Conservation (phyloP, 495 filamentous ascomycete species). For the Annulohypoxylon stygium region DNA sequence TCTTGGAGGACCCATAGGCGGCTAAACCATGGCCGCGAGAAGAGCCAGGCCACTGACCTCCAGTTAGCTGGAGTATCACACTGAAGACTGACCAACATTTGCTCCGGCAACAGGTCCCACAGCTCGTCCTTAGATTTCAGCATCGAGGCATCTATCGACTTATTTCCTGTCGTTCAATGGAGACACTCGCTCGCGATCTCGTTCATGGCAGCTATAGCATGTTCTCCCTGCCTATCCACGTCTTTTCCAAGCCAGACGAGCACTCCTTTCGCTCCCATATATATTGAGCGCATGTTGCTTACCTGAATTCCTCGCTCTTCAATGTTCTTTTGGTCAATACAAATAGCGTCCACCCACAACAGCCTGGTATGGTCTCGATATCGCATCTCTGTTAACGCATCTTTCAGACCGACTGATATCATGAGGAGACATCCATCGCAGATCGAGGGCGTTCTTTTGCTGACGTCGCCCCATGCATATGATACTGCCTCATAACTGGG, state of each 20-base stretch:
- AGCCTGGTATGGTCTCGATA: not conserved
- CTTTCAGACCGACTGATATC: not conserved
- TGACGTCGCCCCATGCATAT: not conserved
- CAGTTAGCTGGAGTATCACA: not conserved
- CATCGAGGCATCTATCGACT: not conserved
- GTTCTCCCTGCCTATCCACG: not conserved
- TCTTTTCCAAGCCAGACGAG: not conserved
- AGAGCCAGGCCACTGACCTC: not conserved
- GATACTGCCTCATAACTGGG: not conserved
- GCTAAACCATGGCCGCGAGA: not conserved
- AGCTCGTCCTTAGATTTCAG: not conserved
- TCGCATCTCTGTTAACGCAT: not conserved
- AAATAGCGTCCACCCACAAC: not conserved
- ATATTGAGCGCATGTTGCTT: not conserved
- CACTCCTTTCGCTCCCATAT: not conserved
- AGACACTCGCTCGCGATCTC: not conserved
- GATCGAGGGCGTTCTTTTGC: not conserved
- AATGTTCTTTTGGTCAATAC: not conserved
- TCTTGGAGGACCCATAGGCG: not conserved
- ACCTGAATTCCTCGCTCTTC: not conserved
- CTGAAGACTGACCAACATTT: not conserved
- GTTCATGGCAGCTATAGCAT: not conserved
- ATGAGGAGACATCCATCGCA: not conserved
- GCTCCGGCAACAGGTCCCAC: not conserved
- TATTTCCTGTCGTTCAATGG: not conserved